Evolutionary conservation across 176 grass and related monocot genomes (phyloP).

Genomic region (Zea luxurians): DNA sequence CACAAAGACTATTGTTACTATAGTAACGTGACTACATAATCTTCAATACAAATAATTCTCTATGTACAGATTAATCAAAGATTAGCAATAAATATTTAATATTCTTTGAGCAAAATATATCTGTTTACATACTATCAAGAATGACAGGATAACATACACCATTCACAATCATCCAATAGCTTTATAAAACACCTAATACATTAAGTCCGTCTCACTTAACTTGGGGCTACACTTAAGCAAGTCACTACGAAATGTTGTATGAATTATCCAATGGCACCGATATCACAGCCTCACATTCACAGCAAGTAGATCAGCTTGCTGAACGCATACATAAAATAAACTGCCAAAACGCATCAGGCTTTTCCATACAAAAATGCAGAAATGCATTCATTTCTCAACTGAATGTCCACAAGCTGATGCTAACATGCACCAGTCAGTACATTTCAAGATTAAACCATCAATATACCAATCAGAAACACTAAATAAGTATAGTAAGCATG

Average conservation of each 20-base stretch:
- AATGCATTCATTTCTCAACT: background rate
- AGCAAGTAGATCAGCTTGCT: background rate
- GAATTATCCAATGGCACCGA: background rate
- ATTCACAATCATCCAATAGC: background rate
- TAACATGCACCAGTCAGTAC: background rate
- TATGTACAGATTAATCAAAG: background rate
- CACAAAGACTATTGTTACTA: background rate
- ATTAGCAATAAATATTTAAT: background rate
- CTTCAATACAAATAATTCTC: background rate
- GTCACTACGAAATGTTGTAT: background rate
- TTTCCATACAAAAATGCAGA: background rate
- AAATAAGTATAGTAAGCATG: background rate
- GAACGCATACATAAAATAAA: background rate
- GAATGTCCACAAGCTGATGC: background rate
- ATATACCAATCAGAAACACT: background rate
- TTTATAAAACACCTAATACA: background rate
- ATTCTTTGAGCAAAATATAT: background rate
- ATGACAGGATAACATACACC: constrained; percentile 24
- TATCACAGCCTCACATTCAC: constrained; percentile 17
- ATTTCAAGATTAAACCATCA: background rate
- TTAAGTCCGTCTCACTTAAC: background rate
- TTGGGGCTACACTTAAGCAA: background rate
- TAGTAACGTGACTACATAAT: background rate
- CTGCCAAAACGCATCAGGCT: background rate
- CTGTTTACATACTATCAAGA: background rate